phyloP scores from a whole-genome alignment of 2,329 filamentous ascomycete species.

The Allantophomopsis lycopodina region DNA sequence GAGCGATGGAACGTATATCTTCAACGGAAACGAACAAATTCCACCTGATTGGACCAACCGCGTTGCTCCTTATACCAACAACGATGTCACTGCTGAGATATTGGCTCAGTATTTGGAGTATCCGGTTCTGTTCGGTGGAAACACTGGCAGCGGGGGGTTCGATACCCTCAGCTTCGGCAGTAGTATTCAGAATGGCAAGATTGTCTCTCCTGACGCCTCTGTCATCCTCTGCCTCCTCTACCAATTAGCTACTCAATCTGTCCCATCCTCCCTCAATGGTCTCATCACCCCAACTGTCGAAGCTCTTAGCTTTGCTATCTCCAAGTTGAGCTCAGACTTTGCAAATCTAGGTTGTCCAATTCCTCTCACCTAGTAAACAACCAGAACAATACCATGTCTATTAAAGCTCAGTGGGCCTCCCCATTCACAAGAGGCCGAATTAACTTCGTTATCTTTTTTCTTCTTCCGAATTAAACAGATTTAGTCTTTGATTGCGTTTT shows the following conservation, averaged over 20 bases:
- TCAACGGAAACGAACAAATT: slow-evolving; percentile 13
- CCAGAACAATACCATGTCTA: too few relatives aligned
- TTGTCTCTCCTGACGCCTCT: slow-evolving; percentile 8
- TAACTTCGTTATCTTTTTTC: too few relatives aligned
- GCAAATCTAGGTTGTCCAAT: slow-evolving; percentile 22
- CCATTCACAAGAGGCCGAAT: too few relatives aligned
- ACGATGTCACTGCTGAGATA: slow-evolving; percentile 24
- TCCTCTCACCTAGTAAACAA: not conserved
- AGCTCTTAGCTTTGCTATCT: slow-evolving; percentile 16
- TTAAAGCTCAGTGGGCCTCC: too few relatives aligned
- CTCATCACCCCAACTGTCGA: slow-evolving; percentile 21
- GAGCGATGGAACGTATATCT: slow-evolving; percentile 21
- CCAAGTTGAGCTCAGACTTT: slow-evolving; percentile 17
- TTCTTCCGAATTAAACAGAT: too few relatives aligned
- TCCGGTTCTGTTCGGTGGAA: slow-evolving; percentile 28
- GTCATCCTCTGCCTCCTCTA: slow-evolving; percentile 26
- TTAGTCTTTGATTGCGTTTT: too few relatives aligned
- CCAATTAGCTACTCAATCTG: slow-evolving; percentile 21
- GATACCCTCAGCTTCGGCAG: slow-evolving; percentile 20
- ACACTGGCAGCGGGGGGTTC: slow-evolving; percentile 23
- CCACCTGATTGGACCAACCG: not conserved
- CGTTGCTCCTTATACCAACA: slow-evolving; percentile 23
- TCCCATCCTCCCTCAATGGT: slow-evolving; percentile 23
- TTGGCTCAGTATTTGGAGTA: slow-evolving; percentile 24
- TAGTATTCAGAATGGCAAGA: slow-evolving; percentile 23